Evolutionary conservation across 164 flowering plant species (phyloP).

Genomic region (Taxillus chinensis): DNA sequence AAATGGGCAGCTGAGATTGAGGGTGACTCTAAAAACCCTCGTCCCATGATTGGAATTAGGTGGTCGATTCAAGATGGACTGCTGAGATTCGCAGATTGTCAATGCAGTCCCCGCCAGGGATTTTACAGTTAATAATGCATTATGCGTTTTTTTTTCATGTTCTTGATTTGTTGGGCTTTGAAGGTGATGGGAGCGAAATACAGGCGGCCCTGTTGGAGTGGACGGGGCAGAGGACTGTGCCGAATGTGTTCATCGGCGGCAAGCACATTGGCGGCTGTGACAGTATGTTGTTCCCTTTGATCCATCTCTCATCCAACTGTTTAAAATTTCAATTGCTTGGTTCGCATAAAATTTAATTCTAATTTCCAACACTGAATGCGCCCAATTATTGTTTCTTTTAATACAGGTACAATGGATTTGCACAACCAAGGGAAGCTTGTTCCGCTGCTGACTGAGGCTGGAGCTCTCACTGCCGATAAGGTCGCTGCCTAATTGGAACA

Average conservation of each 20-base stretch:
- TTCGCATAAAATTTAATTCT: not conserved
- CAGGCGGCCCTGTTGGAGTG: not conserved
- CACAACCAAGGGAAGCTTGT: not conserved
- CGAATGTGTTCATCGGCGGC: conserved; percentile 1
- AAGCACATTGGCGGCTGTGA: not conserved
- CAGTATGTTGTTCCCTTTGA: not conserved
- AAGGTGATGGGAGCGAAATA: not conserved
- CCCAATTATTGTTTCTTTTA: not conserved
- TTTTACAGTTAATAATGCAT: too few species aligned
- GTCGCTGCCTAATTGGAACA: not conserved
- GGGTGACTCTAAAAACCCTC: too few species aligned
- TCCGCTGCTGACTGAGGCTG: not conserved
- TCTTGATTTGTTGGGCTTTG: not conserved
- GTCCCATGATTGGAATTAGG: too few species aligned
- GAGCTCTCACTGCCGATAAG: not conserved
- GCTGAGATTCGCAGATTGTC: too few species aligned
- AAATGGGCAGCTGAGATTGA: too few species aligned
- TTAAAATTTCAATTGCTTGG: not conserved
- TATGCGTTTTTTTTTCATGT: not conserved
- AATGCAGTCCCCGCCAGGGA: too few species aligned
- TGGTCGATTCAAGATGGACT: too few species aligned
- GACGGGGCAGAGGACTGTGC: not conserved
- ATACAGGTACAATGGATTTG: not conserved
- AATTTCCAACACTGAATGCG: not conserved
- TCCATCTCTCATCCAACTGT: not conserved